Base-by-base conservation (phyloP, 768 basidiomycete genomes). In the Hygrocybe punicea region DNA sequence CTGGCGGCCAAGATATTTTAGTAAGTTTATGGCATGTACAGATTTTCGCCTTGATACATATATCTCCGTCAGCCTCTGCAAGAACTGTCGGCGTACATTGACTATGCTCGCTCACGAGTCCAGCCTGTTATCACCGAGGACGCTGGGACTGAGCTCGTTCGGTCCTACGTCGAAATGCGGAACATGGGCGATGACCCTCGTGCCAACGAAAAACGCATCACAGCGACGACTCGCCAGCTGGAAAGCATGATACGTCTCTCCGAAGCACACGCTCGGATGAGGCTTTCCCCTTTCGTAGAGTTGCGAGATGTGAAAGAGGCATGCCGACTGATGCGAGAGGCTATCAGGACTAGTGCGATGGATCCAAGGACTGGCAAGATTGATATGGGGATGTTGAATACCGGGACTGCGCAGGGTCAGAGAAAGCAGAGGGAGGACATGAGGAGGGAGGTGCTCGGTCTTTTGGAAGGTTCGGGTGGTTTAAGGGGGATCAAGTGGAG, bases 321-420 rank as follows among this genome's bases (percentile, higher is more conserved):
- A 1, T 85, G 82, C 65, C 81, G 97, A n/a, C 81, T 99, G 63
- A 98, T 99, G 87, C 85, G 92, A 46, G 93, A 96, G 69, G 97
- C 96, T 4, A 90, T 99, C 72, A 84, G 92, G 64, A 93, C 95
- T 59, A 87, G 86, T 59, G 93, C 93, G 39, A 95, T 96, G 80
- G 95, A 98, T 71, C 96, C 96, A 9, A 80, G 91, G 21, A 98
- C 95, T 11, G 96, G 96, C 53, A 93, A 95, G 80, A 96, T 98
- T 67, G 95, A 98, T 70, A 91, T 98, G 84, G 91, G 94, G 53
- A 71, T 99, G 67, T 81, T 99, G 63, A 95, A 93, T 68, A 95
- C 93, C 2, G 97, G 97, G 2, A 92, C 93, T 3, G 93, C 91
- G 2, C 79, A 84, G 51, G 89, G 93, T 23, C 90, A 95, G 73